phyloP scores from a whole-genome alignment of 108 stramenopile species.

The Cyclostephanos invisitatus region DNA sequence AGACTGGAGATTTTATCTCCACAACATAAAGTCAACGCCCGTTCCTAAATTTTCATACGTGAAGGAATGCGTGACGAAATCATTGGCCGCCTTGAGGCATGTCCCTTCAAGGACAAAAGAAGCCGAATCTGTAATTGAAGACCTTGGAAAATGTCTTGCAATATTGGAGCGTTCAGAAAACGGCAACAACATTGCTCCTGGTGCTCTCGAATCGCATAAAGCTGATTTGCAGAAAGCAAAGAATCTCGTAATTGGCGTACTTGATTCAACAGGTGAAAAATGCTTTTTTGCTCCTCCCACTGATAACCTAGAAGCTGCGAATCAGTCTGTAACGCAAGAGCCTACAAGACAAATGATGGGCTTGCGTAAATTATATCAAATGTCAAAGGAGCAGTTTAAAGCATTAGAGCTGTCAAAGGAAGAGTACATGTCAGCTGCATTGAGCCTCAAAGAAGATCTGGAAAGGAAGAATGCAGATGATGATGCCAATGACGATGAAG shows the following conservation, averaged over 20 bases:
- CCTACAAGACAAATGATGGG: conserved; percentile 59
- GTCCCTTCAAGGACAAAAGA: neutral
- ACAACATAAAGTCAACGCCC: conserved; percentile 57
- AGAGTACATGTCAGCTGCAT: conserved; percentile 81
- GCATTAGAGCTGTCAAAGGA: conserved; percentile 57
- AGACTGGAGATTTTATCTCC: conserved; percentile 74
- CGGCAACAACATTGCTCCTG: conserved; percentile 10
- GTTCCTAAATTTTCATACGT: conserved; percentile 20
- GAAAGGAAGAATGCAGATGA: conserved; percentile 63
- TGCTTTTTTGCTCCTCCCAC: conserved; percentile 15
- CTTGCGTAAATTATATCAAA: conserved; percentile 42
- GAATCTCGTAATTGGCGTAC: conserved; percentile 35
- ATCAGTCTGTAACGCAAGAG: conserved; percentile 18
- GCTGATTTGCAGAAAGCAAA: conserved; percentile 41
- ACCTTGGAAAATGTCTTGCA: conserved; percentile 50
- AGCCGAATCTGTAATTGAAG: conserved; percentile 16
- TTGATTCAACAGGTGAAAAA: conserved; percentile 58
- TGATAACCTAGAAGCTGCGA: neutral
- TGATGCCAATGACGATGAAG: conserved; percentile 65
- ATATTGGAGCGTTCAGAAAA: conserved; percentile 24
- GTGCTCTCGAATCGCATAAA: neutral
- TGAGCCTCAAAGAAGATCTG: conserved; percentile 75
- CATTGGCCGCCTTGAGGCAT: conserved; percentile 27
- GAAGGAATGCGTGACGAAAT: conserved; percentile 36
- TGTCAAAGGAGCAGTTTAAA: conserved; percentile 60